A percentile compares a stretch with the other conserved stretches of the same genome.
Evolutionary conservation across 768 basidiomycete species (phyloP).

Genomic region (Kwoniella dendrophila): DNA sequence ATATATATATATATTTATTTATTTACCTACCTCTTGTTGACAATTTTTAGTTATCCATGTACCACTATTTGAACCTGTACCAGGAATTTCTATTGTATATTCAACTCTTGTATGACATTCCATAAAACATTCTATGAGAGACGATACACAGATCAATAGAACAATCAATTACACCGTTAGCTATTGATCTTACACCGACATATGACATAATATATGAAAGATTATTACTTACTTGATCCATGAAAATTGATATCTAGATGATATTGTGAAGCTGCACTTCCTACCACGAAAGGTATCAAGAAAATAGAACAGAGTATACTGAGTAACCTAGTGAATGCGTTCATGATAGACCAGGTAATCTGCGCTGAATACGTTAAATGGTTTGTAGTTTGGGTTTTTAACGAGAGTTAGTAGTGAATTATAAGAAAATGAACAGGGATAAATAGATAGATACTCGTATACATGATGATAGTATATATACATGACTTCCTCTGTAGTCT

Average conservation of each 20-base stretch:
- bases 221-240: constrained; percentile 11
- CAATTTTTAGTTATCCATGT: constrained; percentile 18
- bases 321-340: not conserved
- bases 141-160: not conserved
- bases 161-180: not conserved
- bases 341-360: not conserved
- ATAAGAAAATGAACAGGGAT: too few relatives aligned
- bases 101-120: constrained; percentile 13
- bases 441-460: too few relatives aligned
- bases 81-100: constrained; percentile 9
- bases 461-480: too few relatives aligned
- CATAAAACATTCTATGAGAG: constrained; percentile 7
- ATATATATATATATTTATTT: not conserved
- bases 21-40: constrained; percentile 8
- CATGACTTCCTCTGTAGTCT: too few relatives aligned
- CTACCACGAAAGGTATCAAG: constrained; percentile 8
- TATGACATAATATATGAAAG: not conserved
- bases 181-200: too few relatives aligned
- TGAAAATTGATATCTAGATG: constrained; percentile 5
- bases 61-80: constrained; percentile 7
- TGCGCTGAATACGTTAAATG: too few relatives aligned
- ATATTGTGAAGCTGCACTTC: constrained; percentile 16
- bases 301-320: not conserved
- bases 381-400: not conserved
- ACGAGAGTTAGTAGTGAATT: not conserved